These are phyloP conservation scores for Cynanchum wilfordii DNA, from an alignment of 257 asterid genomes.

Conservation along the genomic window DNA sequence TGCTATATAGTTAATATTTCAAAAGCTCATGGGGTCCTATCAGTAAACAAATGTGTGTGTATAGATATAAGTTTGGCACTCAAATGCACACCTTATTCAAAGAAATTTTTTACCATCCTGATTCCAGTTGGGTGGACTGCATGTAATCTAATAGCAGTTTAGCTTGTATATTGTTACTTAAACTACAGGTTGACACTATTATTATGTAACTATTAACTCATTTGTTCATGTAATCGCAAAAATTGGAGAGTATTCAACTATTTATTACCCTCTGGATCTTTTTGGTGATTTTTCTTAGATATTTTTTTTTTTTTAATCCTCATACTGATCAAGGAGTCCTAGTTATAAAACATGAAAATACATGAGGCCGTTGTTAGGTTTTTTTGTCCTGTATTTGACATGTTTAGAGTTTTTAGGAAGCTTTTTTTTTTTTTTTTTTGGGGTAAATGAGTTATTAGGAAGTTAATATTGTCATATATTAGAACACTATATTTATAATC, in stretches of 20 bases:
- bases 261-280: not conserved
- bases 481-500: too few relatives aligned
- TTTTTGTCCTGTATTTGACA: not conserved
- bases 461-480: too few relatives aligned
- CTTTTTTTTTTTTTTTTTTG: too few relatives aligned
- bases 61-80: not conserved
- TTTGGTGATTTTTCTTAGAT: not conserved
- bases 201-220: not conserved
- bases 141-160: not conserved
- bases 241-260: not conserved
- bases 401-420: too few relatives aligned
- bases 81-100: not conserved
- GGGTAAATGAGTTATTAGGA: too few relatives aligned
- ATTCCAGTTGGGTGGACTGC: not conserved
- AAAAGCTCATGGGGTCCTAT: not conserved
- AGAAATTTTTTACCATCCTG: not conserved
- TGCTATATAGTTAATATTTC: not conserved
- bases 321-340: not conserved
- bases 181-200: not conserved
- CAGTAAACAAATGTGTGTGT: too few relatives aligned
- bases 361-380: not conserved
- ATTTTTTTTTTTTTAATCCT: slow-evolving; percentile 1
- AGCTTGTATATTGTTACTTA: not conserved
- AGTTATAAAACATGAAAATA: not conserved
- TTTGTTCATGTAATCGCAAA: not conserved